Percentiles rank a stretch among this genome's conserved stretches.
phyloP scores from a whole-genome alignment of 306 rosid species.

The Amphicarpaea edgeworthii region DNA sequence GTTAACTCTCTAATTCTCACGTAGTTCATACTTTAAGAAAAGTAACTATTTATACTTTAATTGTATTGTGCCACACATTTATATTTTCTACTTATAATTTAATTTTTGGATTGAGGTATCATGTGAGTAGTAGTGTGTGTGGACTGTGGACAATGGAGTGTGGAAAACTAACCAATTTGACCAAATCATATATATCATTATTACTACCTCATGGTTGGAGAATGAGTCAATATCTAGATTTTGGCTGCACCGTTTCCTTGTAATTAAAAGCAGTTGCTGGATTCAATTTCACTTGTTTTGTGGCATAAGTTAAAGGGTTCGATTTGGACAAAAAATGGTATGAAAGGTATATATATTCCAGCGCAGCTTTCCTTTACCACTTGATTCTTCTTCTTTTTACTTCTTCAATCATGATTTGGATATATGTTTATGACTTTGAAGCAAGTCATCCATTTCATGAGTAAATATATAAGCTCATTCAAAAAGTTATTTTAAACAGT shows the following conservation, averaged over 20 bases:
- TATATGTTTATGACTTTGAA: not conserved
- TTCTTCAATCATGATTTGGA: slow-evolving; percentile 6
- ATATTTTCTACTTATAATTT: not conserved
- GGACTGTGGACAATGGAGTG: not conserved
- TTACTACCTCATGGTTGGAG: not conserved
- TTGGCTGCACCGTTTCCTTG: not conserved
- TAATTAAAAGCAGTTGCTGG: not conserved
- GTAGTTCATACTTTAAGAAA: no score
- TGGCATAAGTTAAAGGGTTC: not conserved
- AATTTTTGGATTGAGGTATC: not conserved
- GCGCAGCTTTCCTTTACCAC: slow-evolving; percentile 51
- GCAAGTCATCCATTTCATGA: not conserved
- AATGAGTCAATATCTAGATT: slow-evolving; percentile 19
- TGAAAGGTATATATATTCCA: slow-evolving; percentile 28
- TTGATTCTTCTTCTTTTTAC: not conserved
- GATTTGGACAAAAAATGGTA: not conserved
- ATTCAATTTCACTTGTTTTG: not conserved
- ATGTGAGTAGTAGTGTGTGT: not conserved
- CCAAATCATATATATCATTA: not conserved
- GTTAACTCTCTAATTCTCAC: no score
- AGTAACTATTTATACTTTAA: no score
- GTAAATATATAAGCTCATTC: no score
- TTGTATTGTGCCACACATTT: no score
- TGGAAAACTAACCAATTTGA: not conserved
- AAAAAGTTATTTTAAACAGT: no score